Conservation (phyloP, 352 stramenopile species). For the Globisporangium lucens region DNA sequence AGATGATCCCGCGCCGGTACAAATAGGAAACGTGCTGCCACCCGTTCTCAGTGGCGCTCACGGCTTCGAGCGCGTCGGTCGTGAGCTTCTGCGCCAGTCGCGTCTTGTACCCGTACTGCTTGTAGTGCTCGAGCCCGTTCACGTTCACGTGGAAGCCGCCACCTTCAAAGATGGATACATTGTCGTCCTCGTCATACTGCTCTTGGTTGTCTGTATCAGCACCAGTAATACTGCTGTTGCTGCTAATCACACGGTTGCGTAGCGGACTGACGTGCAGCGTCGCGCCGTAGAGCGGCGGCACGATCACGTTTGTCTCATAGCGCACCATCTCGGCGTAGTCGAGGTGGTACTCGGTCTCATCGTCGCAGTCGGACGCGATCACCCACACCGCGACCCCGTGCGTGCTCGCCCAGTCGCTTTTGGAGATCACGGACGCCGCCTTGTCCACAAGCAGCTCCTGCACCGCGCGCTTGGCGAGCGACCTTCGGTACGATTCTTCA, state of each 20-base stretch:
- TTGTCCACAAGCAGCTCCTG: constrained; percentile 54
- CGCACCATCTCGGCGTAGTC: constrained; percentile 50
- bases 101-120: constrained; percentile 65
- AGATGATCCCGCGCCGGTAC: constrained; percentile 61
- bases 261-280: constrained; percentile 73
- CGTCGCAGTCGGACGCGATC: constrained; percentile 37
- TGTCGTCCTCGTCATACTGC: constrained; percentile 4
- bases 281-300: constrained; percentile 65
- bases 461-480: constrained; percentile 40
- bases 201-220: background rate
- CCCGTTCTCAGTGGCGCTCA: constrained; percentile 25
- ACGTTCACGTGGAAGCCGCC: constrained; percentile 61
- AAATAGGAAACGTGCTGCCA: constrained; percentile 49
- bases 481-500: constrained; percentile 32
- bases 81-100: constrained; percentile 35
- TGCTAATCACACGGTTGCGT: background rate
- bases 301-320: constrained; percentile 46
- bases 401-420: constrained; percentile 15
- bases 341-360: constrained; percentile 44
- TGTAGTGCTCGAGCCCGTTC: constrained; percentile 52
- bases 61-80: constrained; percentile 45
- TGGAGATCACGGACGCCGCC: constrained; percentile 9
- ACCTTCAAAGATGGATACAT: constrained; percentile 32
- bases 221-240: background rate
- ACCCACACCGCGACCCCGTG: constrained; percentile 45